These are phyloP conservation scores for Solanum etuberosum DNA, from an alignment of 257 asterid species.

Conservation along the genomic window DNA sequence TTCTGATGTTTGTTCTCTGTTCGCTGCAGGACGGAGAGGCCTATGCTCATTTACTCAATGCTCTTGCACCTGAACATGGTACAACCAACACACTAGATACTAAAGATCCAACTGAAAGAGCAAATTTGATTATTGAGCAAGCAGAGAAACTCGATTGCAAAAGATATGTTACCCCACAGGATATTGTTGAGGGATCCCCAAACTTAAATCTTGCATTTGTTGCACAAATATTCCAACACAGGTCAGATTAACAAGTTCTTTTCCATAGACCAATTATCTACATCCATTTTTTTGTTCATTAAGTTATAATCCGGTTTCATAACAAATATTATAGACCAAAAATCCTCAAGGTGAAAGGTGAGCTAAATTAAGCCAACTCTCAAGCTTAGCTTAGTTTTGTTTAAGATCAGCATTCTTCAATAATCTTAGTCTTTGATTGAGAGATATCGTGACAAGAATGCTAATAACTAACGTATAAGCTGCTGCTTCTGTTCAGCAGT, in stretches of 20 bases:
- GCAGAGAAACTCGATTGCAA: conserved; percentile 89
- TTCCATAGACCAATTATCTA: not conserved
- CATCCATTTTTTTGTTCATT: not conserved
- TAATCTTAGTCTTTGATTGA: not conserved
- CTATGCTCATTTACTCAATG: conserved; percentile 79
- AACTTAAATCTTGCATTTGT: conserved; percentile 94
- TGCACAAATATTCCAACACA: conserved; percentile 90
- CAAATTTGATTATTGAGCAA: conserved; percentile 74
- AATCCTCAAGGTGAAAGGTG: not conserved
- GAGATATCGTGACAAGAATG: not conserved
- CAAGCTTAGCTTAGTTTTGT: not conserved
- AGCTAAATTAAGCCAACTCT: not conserved
- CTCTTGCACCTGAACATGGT: conserved; percentile 87
- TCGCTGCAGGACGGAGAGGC: conserved; percentile 84
- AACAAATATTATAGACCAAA: not conserved
- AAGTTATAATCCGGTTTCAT: not conserved
- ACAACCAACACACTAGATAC: conserved; percentile 47
- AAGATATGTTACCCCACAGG: conserved; percentile 74
- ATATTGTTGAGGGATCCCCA: conserved; percentile 81
- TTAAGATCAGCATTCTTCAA: not conserved
- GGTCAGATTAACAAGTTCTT: conserved; percentile 22
- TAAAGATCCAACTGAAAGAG: conserved; percentile 84
- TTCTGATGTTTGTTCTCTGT: not conserved
- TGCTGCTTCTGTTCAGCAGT: not conserved
- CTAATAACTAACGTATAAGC: not conserved